Conservation (phyloP, 495 filamentous ascomycete genomes). For the Extremus antarcticus region DNA sequence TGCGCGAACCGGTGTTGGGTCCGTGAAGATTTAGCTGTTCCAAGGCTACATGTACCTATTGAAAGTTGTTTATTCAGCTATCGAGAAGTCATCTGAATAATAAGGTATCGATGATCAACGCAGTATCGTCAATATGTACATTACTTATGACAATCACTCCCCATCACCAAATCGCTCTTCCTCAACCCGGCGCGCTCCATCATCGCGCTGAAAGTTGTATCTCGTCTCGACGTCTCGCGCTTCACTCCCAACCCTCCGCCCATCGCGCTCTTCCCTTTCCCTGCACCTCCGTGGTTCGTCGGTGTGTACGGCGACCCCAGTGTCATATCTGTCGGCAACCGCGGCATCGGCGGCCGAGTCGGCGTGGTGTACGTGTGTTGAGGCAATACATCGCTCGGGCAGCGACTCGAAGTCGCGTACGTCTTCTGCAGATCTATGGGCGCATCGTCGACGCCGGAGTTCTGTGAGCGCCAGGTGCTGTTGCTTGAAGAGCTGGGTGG, state of each 20-base stretch:
- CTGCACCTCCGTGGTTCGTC: slow-evolving; percentile 10
- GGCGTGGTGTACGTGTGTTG: slow-evolving; percentile 15
- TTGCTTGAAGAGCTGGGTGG: not conserved
- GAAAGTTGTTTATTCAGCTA: too few relatives aligned
- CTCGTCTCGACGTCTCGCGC: slow-evolving; percentile 10
- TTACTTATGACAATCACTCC: too few relatives aligned
- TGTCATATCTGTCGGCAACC: not conserved
- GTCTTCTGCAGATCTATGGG: not conserved
- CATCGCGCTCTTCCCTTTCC: not conserved
- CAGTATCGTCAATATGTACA: too few relatives aligned
- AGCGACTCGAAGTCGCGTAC: slow-evolving; percentile 14
- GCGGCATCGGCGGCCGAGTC: slow-evolving; percentile 8
- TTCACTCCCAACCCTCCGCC: slow-evolving; percentile 2
- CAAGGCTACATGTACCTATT: too few relatives aligned
- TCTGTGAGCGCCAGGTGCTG: not conserved
- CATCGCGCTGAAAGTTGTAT: slow-evolving; percentile 57
- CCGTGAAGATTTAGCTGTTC: too few relatives aligned
- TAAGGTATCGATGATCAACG: too few relatives aligned
- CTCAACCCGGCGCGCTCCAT: slow-evolving; percentile 48
- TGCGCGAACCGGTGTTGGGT: too few relatives aligned
- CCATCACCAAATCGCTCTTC: slow-evolving; percentile 20
- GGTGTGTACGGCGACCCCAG: slow-evolving; percentile 17
- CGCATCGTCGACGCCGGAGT: not conserved
- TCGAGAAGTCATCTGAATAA: too few relatives aligned
- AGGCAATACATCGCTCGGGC: slow-evolving; percentile 4